phyloP scores from a whole-genome alignment of 129 eudicot genomes.

The Lactuca sativa region DNA sequence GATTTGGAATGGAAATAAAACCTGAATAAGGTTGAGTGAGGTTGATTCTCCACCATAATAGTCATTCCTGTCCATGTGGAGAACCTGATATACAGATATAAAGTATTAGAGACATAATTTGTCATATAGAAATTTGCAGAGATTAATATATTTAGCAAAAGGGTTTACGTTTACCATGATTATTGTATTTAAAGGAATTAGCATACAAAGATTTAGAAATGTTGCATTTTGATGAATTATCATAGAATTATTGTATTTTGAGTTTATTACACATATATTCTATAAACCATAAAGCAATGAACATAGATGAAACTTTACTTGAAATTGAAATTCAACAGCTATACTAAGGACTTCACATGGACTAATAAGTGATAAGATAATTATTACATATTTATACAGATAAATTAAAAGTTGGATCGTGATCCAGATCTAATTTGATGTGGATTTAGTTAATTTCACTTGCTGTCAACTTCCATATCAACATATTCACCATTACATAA shows the following conservation, averaged over 20 bases:
- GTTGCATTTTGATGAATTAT: neutral
- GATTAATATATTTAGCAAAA: no score
- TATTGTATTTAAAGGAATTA: no score
- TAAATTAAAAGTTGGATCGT: neutral
- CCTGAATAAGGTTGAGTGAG: conserved; percentile 95
- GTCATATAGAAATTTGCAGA: neutral
- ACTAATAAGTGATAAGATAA: neutral
- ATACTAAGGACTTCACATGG: neutral
- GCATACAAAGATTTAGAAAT: no score
- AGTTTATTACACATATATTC: no score
- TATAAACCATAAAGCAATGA: neutral
- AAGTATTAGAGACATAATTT: conserved; percentile 10
- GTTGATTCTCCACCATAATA: conserved; percentile 98
- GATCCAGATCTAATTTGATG: neutral
- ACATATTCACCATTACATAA: neutral
- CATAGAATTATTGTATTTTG: neutral
- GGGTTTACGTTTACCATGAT: no score
- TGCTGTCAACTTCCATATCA: neutral
- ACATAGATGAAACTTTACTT: neutral
- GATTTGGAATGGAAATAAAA: conserved; percentile 18
- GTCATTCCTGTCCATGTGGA: conserved; percentile 98
- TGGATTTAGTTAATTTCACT: conserved; percentile 7
- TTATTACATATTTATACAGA: conserved; percentile 1
- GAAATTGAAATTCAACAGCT: neutral
- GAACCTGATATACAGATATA: conserved; percentile 47